Base-by-base conservation (phyloP, 208 protist species). In the Crithidia brevicula region DNA sequence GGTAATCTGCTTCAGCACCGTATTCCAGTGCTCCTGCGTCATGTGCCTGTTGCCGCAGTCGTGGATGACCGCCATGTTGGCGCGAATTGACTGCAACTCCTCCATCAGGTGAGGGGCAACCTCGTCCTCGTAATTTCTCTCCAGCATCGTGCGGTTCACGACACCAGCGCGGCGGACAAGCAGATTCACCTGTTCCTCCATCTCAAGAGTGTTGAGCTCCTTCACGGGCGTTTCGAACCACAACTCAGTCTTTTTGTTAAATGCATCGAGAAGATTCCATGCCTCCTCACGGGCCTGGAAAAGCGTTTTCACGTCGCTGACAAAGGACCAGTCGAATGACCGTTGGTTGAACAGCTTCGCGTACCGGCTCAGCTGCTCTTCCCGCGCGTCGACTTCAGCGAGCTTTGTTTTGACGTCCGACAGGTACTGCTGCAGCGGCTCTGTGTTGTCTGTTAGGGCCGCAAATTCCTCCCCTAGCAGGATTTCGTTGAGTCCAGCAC, bases 1-100 rank as follows among this genome's bases (percentile, higher is more conserved):
- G 11, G 88, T 94, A 28, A 98, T 86, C 27, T 75, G 67, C 69
- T 96, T 88, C 43, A 98, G 95, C 31, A 99, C 91, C 47, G 79
- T 77, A 65, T 94, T 92, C 95, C 95, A 98, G 72, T 97, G 93
- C 11, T 84, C 74, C 10, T 73, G 11, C 23, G 86, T 87, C 88
- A 98, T 94, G 73, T 97, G 88, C 70, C 94, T 93, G 70, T 98
- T 98, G 47, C 93, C 90, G 66, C 93, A 96, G 67, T 97, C 91
- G 60, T 97, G 87, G 64, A 98, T 94, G 34, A 96, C 86, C 7
- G 78, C 47, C 74, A 98, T 92, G 66, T 93, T 92, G 20, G 62
- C 31, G 23, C 88, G 87, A 57, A 96, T 72, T 16, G 74, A 79
- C 52, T 92, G 89, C 54, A 97, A 61, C 61, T 92, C 89, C n/a